Base-by-base conservation (phyloP, 139 green algal species). In the Chlorella sp. region DNA sequence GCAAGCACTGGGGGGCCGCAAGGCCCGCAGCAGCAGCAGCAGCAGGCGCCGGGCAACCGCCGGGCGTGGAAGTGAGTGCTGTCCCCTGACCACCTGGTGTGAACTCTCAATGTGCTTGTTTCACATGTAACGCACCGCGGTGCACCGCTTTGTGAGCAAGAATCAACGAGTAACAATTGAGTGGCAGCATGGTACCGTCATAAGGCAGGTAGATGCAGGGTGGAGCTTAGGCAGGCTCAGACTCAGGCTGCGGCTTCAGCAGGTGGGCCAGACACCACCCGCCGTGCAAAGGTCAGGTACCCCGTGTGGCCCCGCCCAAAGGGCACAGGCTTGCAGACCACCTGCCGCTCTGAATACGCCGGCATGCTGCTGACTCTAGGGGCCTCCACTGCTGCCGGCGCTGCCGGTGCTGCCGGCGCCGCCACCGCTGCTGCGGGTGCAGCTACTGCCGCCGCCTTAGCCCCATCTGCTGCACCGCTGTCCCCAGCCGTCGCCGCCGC, bases 221-320 rank as follows among this genome's bases (percentile, higher is more conserved):
- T 57, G 7, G 48, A 57, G 48, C 9, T 5, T 16, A 57, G 48
- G 48, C 48, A 57, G 48, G 48, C 48, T 57, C 7, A 57, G 48
- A 9, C 48, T 57, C 48, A 57, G 48, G 48, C 48, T 57, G 48
- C 48, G 48, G 48, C 48, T 9, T 9, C 7, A 5, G 48, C 48
- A 57, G 48, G 48, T 57, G 7, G 9, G 48, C 48, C 48, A 5
- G 48, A 57, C 48, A 57, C 94, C 77, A 95, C 96, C 88, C 94
- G 95, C 26, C 95, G 89, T 0, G 96, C 97, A 93, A 98, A 98
- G 3, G 93, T 97, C 14, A 99, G 91, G 89, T 98, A 99, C 0
- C 96, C 97, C 7, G 97, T 99, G 89, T 99, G 97, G 0, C 96
- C 96, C 30, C 95, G 91, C 14, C 95, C 94, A 32, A 95, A 92